Base-by-base conservation (phyloP, 2,329 filamentous ascomycete species). In the Diplodia corticola region DNA sequence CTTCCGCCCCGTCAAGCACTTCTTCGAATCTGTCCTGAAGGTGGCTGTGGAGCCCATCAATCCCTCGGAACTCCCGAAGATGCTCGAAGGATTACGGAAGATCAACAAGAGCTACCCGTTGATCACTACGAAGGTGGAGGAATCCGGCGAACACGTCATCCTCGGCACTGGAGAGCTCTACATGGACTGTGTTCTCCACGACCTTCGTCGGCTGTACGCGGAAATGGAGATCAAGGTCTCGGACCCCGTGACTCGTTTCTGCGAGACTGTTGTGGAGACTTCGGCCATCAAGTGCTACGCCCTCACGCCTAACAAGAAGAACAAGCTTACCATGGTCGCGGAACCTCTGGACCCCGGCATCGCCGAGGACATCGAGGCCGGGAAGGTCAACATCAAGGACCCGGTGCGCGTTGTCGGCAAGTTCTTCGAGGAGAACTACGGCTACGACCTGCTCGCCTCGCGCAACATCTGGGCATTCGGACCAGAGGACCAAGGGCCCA, bases 141-240 rank as follows among this genome's bases (percentile, higher is more conserved):
- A 99, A 79, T 97, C 93, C 1, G 95, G 95, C 60, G 95, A 99
- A 79, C 95, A 99, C 75, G 90, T 99, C 70, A 85, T 99, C 54
- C 86, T 99, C 4, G 95, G 95, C 26, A 99, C 95, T 0, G 95
- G 95, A 68, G 95, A 99, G 78, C 84, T 99, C n/a, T 99, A 99
- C 81, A 98, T 99, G 93, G 95, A 99, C 77, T 99, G 95, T 73
- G 94, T 99, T 3, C 84, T 99, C 53, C 95, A 99, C 77, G 95
- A 99, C 75, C 84, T 99, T 54, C 90, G 95, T 64, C 87, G 89
- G 48, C 80, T 98, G n/a, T 99, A 97, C 75, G 93, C 95, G 15
- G 94, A 98, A 73, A 99, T 99, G 95, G 95, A 99, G 77, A 91
- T 99, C 80, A 98, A 98, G 80, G 92, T 99, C 57, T 99, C 95